A percentile compares a stretch with the other conserved stretches of the same genome.
phyloP scores from a whole-genome alignment of 352 stramenopile genomes.

The Thalassiosira hispida region DNA sequence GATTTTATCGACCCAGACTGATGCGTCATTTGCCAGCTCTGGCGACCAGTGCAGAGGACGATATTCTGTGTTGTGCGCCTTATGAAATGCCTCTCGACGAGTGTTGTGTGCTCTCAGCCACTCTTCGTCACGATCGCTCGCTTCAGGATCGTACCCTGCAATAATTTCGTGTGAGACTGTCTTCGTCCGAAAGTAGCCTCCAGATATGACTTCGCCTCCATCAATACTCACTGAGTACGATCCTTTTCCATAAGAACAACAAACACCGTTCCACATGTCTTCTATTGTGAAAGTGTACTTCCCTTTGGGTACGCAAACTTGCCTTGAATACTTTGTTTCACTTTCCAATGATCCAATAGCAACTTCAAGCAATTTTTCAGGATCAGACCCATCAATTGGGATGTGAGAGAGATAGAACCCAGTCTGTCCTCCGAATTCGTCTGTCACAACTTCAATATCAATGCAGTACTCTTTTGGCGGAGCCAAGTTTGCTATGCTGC shows the following conservation, averaged over 20 bases:
- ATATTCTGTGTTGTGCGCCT: slow-evolving; percentile 19
- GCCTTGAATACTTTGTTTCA: slow-evolving; percentile 21
- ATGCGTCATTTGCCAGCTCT: slow-evolving; percentile 21
- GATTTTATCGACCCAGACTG: slow-evolving; percentile 12
- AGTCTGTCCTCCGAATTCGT: slow-evolving; percentile 5
- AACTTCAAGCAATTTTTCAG: neutral
- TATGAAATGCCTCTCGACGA: slow-evolving; percentile 28
- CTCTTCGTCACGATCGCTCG: slow-evolving; percentile 14
- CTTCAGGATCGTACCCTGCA: slow-evolving; percentile 18
- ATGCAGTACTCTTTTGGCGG: slow-evolving; percentile 8
- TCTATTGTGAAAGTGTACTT: slow-evolving; percentile 23
- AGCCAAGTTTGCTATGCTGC: too few species aligned
- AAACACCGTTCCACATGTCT: slow-evolving; percentile 1
- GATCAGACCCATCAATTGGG: neutral
- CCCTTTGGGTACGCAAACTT: slow-evolving; percentile 13
- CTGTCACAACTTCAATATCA: slow-evolving; percentile 3
- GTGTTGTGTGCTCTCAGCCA: slow-evolving; percentile 34
- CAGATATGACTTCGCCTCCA: slow-evolving; percentile 11
- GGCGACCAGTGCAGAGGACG: slow-evolving; percentile 28
- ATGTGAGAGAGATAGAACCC: neutral
- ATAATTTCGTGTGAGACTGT: slow-evolving; percentile 29
- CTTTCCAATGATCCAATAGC: slow-evolving; percentile 7
- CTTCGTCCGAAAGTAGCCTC: slow-evolving; percentile 12
- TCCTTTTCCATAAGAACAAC: slow-evolving; percentile 12
- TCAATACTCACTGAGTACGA: slow-evolving; percentile 15